Evolutionary conservation across 2,329 filamentous ascomycete genomes (phyloP), one percentile per base, ranked within the genome.

Genomic region (Pseudofabraea citricarpa): DNA sequence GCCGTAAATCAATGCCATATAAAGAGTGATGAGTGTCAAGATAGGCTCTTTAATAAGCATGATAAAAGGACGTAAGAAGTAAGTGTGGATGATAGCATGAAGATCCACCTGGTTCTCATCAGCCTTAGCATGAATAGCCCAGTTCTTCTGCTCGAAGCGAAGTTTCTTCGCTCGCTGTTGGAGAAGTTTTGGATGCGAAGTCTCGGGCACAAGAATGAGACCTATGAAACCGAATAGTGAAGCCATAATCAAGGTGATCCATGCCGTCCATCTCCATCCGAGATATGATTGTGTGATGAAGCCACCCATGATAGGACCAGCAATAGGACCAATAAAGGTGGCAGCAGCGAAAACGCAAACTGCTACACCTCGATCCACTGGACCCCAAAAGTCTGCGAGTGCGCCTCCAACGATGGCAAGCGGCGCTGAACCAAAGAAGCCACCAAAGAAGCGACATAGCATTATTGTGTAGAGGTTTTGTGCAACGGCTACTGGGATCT

Each of bases 381-480:
- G 70, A 0, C 71, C 64, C 62, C 70, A 87, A 36, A 87, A 66
- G 61, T 87, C 84, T 19, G 75, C 79, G 5, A 87, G 56, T 0
- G 85, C 79, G 21, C 75, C 75, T 13, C 70, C 71, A 1, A 74
- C 66, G 39, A 78, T 71, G 1, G 70, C 68, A 3, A 78, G 57
- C 3, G 73, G 66, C 2, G 73, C 68, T 42, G 67, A 69, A 4
- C 70, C 76, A 51, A 77, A 77, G 5, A 72, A 47, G 2, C 76
- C 77, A 1, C 66, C 65, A 4, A 81, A 61, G 52, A 80, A 80
- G 0, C 77, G 70, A 43, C 65, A 71, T 10, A 79, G 46, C 54
- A 80, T 64, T 43, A 80, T 70, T 0, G 75, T 79, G 24, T 74
- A 50, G 0, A 78, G 40, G 50, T 79, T 77, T 35, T 67, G 64